Evolutionary conservation across 2,329 filamentous ascomycete genomes (phyloP), one percentile per base, ranked within the genome.

Genomic region (Stagonosporopsis tanaceti): DNA sequence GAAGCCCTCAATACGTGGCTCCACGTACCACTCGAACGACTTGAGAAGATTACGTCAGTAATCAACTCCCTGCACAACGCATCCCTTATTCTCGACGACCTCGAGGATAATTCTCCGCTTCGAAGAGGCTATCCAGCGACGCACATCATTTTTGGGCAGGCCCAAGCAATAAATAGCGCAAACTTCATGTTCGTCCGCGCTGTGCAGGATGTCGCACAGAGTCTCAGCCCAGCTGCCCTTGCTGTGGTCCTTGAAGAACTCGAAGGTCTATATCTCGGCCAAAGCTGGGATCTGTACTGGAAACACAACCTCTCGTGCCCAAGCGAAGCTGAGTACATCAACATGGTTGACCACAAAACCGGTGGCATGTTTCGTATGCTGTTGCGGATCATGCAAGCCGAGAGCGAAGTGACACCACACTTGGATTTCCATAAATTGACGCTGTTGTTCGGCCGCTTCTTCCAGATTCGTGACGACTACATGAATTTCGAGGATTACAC

Each of bases 381-480:
- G 7, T 2, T 17, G 11, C 41, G 25, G 15, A 15, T 44, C 14
- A 44, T 44, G 41, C 6, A 20, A 11, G 25, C 41, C 3, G 27
- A 20, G n/a, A 38, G 37, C 37, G 6, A 8, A 1, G 17, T 8
- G n/a, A 38, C 37, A 20, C 14, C 34, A n/a, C 34, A 35, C 5
- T 12, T n/a, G 12, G 7, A 15, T 9, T n/a, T 17, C 11, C n/a
- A n/a, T n/a, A n/a, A n/a, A n/a, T n/a, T n/a, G n/a, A n/a, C n/a
- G n/a, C n/a, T n/a, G 1, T 15, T 52, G 1, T 15, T 94, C 56
- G 91, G 91, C n/a, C 85, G 92, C 53, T 86, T 93, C 72, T 95
- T 91, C 81, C 92, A 95, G 77, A 93, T 95, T 77, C 86, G 89
- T 64, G 91, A 93, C 79, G 93, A 97, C 82, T 96, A 96, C 79